phyloP scores from a whole-genome alignment of 257 asterid genomes.

The Forsythia viridissima region DNA sequence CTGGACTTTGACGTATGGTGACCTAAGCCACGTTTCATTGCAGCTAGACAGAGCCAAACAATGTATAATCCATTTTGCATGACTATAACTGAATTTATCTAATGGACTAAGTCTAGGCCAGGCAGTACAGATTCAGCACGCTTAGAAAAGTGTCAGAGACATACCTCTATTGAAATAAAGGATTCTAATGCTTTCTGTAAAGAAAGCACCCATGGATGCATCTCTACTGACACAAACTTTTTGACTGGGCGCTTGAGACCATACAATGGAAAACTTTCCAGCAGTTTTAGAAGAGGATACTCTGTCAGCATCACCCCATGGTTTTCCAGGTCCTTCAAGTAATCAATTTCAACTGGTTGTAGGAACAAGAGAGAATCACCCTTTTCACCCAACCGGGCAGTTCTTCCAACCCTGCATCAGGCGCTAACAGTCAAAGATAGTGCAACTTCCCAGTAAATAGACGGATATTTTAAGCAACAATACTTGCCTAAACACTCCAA shows the following conservation, averaged over 20 bases:
- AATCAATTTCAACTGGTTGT: slow-evolving; percentile 79
- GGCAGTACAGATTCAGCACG: neutral
- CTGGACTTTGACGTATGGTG: too few species aligned
- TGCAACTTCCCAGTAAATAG: neutral
- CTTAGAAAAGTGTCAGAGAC: neutral
- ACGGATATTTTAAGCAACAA: slow-evolving; percentile 3
- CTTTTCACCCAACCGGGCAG: slow-evolving; percentile 90
- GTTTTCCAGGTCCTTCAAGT: slow-evolving; percentile 75
- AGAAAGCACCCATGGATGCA: slow-evolving; percentile 80
- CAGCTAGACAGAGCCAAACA: too few species aligned
- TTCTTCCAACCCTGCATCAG: slow-evolving; percentile 88
- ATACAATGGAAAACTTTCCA: slow-evolving; percentile 53
- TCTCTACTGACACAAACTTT: slow-evolving; percentile 68
- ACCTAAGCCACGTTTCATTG: too few species aligned
- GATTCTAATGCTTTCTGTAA: slow-evolving; percentile 83
- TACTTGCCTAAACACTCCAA: neutral
- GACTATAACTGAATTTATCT: neutral
- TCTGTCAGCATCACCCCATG: slow-evolving; percentile 73
- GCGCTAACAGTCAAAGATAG: slow-evolving; percentile 17
- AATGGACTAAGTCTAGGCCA: neutral
- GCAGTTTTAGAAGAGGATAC: slow-evolving; percentile 74
- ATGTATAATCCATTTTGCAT: neutral
- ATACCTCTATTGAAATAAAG: slow-evolving; percentile 63
- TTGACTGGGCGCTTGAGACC: slow-evolving; percentile 43
- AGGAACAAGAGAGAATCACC: slow-evolving; percentile 80